Percentiles rank a stretch among this genome's conserved stretches.
phyloP scores from a whole-genome alignment of 2,329 filamentous ascomycete genomes.

The Coleophoma eucalyptorum region DNA sequence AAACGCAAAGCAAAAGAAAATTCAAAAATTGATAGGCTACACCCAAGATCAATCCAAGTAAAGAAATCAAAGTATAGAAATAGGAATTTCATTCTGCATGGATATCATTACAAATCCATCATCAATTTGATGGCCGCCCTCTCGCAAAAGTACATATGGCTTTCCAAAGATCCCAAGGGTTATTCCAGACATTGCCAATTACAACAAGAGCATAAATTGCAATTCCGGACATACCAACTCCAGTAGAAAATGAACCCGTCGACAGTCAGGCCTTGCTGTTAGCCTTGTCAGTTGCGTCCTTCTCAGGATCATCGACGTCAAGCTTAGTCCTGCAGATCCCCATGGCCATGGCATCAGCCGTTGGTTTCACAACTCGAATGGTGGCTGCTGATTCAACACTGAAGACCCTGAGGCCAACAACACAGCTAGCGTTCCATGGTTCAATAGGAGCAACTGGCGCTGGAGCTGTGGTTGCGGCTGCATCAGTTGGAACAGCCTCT shows the following conservation, averaged over 20 bases:
- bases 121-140: too few species aligned
- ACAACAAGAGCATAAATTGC: too few species aligned
- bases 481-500: background rate
- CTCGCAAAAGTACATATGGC: too few species aligned
- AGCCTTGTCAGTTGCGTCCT: background rate
- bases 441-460: slow-evolving; percentile 19
- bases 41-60: too few species aligned
- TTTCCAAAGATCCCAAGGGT: too few species aligned
- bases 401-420: slow-evolving; percentile 56
- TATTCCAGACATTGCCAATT: too few species aligned
- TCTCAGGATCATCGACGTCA: background rate
- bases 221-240: slow-evolving; percentile 19
- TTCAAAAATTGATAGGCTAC: too few species aligned
- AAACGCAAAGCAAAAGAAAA: too few species aligned
- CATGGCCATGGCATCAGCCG: slow-evolving; percentile 1
- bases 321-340: background rate
- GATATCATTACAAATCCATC: too few species aligned
- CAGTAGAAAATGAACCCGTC: slow-evolving; percentile 16
- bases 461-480: background rate
- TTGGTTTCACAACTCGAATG: slow-evolving; percentile 32
- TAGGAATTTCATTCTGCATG: too few species aligned
- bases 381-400: background rate
- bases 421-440: slow-evolving; percentile 57
- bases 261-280: too few species aligned
- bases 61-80: too few species aligned